Conservation (phyloP, 441 rosid genomes). For the Brassica hybrid region DNA sequence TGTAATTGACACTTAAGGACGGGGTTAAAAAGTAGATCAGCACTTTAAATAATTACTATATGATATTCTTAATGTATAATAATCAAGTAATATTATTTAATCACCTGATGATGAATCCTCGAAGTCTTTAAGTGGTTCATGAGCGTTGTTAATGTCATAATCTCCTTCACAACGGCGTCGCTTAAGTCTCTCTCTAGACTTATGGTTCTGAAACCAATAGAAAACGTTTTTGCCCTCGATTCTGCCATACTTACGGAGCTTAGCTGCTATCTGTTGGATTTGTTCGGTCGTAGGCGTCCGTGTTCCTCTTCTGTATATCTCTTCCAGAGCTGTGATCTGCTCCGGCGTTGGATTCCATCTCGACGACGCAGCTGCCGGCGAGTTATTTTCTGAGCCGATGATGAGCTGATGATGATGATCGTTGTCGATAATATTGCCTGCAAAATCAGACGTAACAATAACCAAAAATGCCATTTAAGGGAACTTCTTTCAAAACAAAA, state of each 20-base stretch:
- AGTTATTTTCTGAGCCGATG: conserved; percentile 24
- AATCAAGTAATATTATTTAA: background rate
- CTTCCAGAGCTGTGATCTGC: conserved; percentile 56
- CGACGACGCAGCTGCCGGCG: conserved; percentile 38
- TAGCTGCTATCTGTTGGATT: conserved; percentile 55
- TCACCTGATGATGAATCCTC: conserved; percentile 32
- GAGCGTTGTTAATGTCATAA: conserved; percentile 24
- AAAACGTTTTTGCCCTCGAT: conserved; percentile 80
- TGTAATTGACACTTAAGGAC: conserved; percentile 30
- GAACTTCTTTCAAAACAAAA: conserved; percentile 1
- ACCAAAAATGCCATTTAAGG: background rate
- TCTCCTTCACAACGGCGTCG: conserved; percentile 49
- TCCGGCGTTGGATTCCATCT: conserved; percentile 70
- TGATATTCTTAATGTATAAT: background rate
- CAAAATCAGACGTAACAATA: background rate
- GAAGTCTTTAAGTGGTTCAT: conserved; percentile 28
- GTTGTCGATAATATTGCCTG: conserved; percentile 18
- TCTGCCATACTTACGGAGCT: conserved; percentile 63
- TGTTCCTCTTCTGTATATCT: conserved; percentile 53
- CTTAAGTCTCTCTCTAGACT: conserved; percentile 70
- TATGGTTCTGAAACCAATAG: conserved; percentile 87
- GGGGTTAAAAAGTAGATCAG: background rate
- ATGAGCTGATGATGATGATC: conserved; percentile 31
- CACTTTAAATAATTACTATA: background rate
- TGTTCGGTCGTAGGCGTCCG: conserved; percentile 56